Percentiles rank a stretch among this genome's conserved stretches.
Conservation (phyloP, 768 basidiomycete genomes). For the Russula olivacea region DNA sequence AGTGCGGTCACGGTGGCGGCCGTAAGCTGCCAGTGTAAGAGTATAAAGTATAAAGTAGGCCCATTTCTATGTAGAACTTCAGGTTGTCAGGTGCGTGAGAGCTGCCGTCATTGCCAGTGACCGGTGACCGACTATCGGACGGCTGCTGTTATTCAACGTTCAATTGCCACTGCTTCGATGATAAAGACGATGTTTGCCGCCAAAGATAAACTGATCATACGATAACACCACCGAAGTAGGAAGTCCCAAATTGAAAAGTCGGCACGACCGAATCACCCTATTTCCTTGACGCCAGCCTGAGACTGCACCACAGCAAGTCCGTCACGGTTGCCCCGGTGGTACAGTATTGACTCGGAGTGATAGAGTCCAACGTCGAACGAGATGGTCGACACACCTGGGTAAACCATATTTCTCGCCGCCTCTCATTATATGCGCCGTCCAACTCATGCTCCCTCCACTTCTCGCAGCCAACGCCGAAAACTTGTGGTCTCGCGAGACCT, state of each 20-base stretch:
- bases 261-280: no score
- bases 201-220: no score
- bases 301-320: not conserved
- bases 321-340: not conserved
- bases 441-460: not conserved
- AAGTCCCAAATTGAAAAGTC: not conserved
- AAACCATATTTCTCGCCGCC: not conserved
- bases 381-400: constrained; percentile 9
- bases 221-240: not conserved
- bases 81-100: no score
- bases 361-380: not conserved
- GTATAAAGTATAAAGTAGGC: no score
- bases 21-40: not conserved
- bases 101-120: no score
- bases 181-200: no score
- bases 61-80: not conserved
- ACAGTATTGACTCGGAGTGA: not conserved
- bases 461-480: constrained; percentile 29
- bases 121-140: no score
- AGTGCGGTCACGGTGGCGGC: not conserved
- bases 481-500: constrained; percentile 57
- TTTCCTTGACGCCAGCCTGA: not conserved
- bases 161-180: no score
- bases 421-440: not conserved
- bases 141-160: no score